phyloP scores from a whole-genome alignment of 1,284 basidiomycete species.

The Cutaneotrichosporon cutaneum region DNA sequence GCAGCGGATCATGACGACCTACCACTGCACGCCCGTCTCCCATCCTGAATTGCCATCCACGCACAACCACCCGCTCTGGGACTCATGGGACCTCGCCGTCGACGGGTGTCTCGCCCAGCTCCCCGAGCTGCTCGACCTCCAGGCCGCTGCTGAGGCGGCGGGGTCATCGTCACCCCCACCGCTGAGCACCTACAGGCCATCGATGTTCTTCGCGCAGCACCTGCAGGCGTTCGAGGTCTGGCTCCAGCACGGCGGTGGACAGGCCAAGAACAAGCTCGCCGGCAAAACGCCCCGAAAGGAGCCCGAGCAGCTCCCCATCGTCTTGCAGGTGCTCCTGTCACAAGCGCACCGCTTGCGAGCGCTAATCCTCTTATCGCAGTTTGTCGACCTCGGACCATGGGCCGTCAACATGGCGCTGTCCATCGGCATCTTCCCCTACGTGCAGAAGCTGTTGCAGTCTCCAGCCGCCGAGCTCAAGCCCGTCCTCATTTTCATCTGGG shows the following conservation, averaged over 20 bases:
- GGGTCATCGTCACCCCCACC: slow-evolving; percentile 43
- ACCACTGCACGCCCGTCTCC: slow-evolving; percentile 95
- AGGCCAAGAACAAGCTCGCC: slow-evolving; percentile 27
- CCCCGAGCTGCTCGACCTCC: slow-evolving; percentile 71
- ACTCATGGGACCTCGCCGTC: slow-evolving; percentile 95
- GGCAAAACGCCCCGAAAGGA: slow-evolving; percentile 25
- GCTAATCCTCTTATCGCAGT: slow-evolving; percentile 93
- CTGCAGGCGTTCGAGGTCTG: slow-evolving; percentile 97
- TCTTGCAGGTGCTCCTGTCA: slow-evolving; percentile 92
- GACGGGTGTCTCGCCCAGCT: slow-evolving; percentile 93
- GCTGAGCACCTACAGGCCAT: slow-evolving; percentile 69
- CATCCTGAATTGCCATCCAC: slow-evolving; percentile 88
- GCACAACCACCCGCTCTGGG: slow-evolving; percentile 94
- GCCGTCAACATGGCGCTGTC: slow-evolving; percentile 94
- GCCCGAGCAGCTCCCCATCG: slow-evolving; percentile 94
- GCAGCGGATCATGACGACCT: slow-evolving; percentile 97
- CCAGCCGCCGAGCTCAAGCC: slow-evolving; percentile 92
- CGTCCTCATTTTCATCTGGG: slow-evolving; percentile 99
- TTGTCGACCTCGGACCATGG: slow-evolving; percentile 97
- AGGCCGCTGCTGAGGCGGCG: slow-evolving; percentile 55
- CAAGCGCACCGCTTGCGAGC: slow-evolving; percentile 95
- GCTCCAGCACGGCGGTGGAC: slow-evolving; percentile 79
- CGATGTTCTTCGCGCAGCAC: slow-evolving; percentile 93
- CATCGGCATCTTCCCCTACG: slow-evolving; percentile 99
- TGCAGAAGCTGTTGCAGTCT: slow-evolving; percentile 91